phyloP scores from a whole-genome alignment of 2,329 filamentous ascomycete species.

The Phyllosticta citriasiana region DNA sequence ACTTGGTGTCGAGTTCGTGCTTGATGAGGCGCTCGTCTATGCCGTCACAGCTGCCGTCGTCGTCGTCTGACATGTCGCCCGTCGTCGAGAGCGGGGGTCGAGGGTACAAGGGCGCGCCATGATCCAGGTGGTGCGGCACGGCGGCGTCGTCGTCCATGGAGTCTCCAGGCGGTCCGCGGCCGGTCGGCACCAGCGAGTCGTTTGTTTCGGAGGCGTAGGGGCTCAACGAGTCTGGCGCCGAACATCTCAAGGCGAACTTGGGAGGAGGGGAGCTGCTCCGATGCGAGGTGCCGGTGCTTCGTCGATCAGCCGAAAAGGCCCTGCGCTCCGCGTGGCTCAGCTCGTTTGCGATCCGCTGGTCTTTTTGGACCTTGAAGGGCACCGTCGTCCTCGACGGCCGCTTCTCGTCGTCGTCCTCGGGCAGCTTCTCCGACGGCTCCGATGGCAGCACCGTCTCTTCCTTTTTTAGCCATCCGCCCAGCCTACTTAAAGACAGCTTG shows the following conservation, averaged over 20 bases:
- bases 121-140: conserved; percentile 21
- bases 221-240: conserved; percentile 29
- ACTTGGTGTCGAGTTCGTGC: conserved; percentile 74
- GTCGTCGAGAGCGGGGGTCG: conserved; percentile 17
- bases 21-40: conserved; percentile 55
- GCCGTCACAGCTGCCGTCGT: conserved; percentile 23
- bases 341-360: conserved; percentile 32
- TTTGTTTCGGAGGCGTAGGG: conserved; percentile 16
- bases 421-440: conserved; percentile 12
- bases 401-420: conserved; percentile 21
- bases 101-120: background rate
- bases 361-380: conserved; percentile 28
- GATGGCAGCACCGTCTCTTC: conserved; percentile 24
- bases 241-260: conserved; percentile 27
- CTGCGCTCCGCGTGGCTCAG: conserved; percentile 52
- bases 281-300: conserved; percentile 25
- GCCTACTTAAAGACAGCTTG: conserved; percentile 28
- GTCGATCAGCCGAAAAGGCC: conserved; percentile 52
- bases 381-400: conserved; percentile 49
- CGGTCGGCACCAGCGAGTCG: conserved; percentile 1
- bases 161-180: background rate
- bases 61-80: conserved; percentile 19
- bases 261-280: conserved; percentile 34
- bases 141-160: conserved; percentile 21
- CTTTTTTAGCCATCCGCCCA: conserved; percentile 31